A percentile compares a stretch with the other conserved stretches of the same genome.
Conservation (phyloP, 495 filamentous ascomycete genomes). For the Penicillium lagena region DNA sequence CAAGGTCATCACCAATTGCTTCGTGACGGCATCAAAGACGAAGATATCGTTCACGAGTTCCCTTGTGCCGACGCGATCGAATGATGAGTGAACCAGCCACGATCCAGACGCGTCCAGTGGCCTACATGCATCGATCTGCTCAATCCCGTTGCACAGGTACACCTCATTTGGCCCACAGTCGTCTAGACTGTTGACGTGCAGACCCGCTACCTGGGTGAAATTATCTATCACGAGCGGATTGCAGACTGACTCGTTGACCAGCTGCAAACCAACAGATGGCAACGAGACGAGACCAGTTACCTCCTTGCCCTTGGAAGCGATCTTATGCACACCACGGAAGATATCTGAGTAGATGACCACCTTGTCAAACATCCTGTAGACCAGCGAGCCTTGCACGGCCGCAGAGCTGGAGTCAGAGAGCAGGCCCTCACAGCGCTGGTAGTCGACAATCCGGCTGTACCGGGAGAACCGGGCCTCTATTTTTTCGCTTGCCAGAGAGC, state of each 20-base stretch:
- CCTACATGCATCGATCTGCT: neutral
- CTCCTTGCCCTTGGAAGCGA: constrained; percentile 3
- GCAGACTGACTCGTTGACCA: neutral
- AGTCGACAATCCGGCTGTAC: too few species aligned
- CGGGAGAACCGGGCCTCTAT: too few species aligned
- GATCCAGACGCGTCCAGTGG: too few species aligned
- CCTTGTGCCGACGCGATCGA: constrained; percentile 2
- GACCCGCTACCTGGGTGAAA: constrained; percentile 33
- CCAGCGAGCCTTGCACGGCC: constrained; percentile 7
- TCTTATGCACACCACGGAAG: constrained; percentile 18
- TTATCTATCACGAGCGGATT: constrained; percentile 26
- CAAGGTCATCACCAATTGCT: constrained; percentile 16
- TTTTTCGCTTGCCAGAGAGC: too few species aligned
- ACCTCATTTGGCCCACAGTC: constrained; percentile 12
- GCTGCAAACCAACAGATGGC: too few species aligned
- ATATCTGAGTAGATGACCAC: constrained; percentile 21
- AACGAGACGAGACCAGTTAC: too few species aligned
- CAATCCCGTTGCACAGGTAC: constrained; percentile 18
- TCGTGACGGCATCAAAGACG: constrained; percentile 14
- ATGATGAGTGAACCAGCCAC: too few species aligned
- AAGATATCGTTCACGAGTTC: constrained; percentile 30
- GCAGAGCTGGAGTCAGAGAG: too few species aligned
- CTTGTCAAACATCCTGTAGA: constrained; percentile 22
- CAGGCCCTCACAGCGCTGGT: too few species aligned
- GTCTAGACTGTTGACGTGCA: constrained; percentile 30